Conservation (phyloP, 2,329 filamentous ascomycete genomes). For the Fusarium poae region DNA sequence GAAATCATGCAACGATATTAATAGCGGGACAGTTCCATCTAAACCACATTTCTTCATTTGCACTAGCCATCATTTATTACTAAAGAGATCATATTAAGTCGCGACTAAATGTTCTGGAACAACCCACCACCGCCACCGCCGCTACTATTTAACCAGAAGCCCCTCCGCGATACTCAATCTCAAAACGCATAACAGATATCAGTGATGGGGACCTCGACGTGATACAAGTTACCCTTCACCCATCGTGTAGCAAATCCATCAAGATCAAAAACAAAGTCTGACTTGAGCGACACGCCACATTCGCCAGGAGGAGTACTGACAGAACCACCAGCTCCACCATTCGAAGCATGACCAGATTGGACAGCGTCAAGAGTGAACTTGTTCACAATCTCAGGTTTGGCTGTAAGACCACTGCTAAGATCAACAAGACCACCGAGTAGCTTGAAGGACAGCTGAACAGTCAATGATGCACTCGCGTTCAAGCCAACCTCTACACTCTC, state of each 20-base stretch:
- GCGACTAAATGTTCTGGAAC: rapidly evolving
- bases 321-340: neutral
- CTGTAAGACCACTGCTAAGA: conserved; percentile 20
- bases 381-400: conserved; percentile 14
- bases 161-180: too few relatives aligned
- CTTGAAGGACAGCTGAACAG: conserved; percentile 17
- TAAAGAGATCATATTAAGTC: neutral
- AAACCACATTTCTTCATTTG: neutral
- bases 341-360: conserved; percentile 4
- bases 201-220: conserved; percentile 15
- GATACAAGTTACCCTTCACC: conserved; percentile 20
- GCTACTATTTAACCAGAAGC: neutral
- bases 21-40: neutral
- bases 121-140: rapidly evolving
- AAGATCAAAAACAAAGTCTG: conserved; percentile 19
- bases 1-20: neutral
- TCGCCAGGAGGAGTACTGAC: neutral
- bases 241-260: conserved; percentile 25
- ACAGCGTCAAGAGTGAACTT: conserved; percentile 21
- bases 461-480: conserved; percentile 12
- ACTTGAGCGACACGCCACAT: conserved; percentile 20
- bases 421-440: conserved; percentile 15
- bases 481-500: conserved; percentile 21
- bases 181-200: conserved; percentile 17
- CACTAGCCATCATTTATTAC: neutral